A percentile compares a stretch with the other conserved stretches of the same genome.
These are phyloP conservation scores for Aspergillus brasiliensis DNA, from an alignment of 2,329 filamentous ascomycete genomes.

Conservation along the genomic window DNA sequence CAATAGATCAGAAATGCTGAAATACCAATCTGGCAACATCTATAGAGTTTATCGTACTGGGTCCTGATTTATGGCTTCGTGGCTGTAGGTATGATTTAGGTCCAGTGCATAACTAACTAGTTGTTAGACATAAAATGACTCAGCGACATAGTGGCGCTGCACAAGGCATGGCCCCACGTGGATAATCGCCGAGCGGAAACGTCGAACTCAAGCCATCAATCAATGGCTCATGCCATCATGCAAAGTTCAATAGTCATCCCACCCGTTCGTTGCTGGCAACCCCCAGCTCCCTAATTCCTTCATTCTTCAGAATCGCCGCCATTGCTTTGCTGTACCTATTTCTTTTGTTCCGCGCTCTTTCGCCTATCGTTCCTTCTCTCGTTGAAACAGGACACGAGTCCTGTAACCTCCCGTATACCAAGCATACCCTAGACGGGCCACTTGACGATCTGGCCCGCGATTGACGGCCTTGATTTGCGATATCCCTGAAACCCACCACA, in stretches of 20 bases:
- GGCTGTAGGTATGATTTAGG: not conserved
- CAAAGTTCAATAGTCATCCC: not conserved
- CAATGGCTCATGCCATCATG: not conserved
- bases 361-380: not conserved
- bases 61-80: too few species aligned
- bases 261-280: slow-evolving; percentile 1
- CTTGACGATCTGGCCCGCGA: not conserved
- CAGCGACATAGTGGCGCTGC: not conserved
- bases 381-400: not conserved
- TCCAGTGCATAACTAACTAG: not conserved
- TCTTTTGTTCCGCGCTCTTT: not conserved
- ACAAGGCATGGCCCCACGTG: not conserved
- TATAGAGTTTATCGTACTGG: not conserved
- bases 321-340: not conserved
- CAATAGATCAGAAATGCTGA: too few species aligned
- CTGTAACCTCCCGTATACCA: not conserved
- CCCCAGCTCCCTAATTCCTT: not conserved
- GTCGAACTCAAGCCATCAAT: not conserved
- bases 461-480: not conserved
- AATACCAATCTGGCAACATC: too few species aligned
- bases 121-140: not conserved
- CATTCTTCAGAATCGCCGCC: not conserved
- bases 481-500: slow-evolving; percentile 1
- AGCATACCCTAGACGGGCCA: slow-evolving; percentile 1
- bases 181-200: not conserved